Conservation (phyloP, 176 grass and related monocot species). For the Oryza coarctata region DNA sequence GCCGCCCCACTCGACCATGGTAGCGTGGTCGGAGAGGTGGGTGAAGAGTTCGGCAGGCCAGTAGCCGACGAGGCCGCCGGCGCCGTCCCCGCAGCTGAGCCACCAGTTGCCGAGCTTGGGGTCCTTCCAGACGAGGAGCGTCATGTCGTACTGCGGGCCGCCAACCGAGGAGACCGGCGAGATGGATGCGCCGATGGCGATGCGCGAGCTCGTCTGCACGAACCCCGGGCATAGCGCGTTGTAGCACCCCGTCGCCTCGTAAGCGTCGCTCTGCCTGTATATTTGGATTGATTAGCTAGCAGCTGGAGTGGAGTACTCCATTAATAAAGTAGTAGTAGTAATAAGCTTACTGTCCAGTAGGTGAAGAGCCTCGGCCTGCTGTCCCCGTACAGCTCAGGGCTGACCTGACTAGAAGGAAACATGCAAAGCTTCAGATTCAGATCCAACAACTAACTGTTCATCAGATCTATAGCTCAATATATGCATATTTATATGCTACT, state of each 20-base stretch:
- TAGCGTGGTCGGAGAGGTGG: slow-evolving; percentile 81
- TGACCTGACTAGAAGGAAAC: slow-evolving; percentile 99
- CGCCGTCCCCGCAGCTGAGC: slow-evolving; percentile 73
- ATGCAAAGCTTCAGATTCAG: slow-evolving; percentile 56
- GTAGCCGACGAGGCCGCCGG: slow-evolving; percentile 70
- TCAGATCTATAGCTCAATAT: too few relatives aligned
- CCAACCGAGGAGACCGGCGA: slow-evolving; percentile 59
- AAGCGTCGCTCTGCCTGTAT: slow-evolving; percentile 84
- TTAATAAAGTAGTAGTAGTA: too few relatives aligned
- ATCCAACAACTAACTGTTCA: too few relatives aligned
- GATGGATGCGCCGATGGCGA: slow-evolving; percentile 92
- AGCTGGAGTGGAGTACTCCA: too few relatives aligned
- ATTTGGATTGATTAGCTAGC: too few relatives aligned
- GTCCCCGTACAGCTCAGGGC: slow-evolving; percentile 98
- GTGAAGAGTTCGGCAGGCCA: slow-evolving; percentile 95
- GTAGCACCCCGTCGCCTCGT: slow-evolving; percentile 94
- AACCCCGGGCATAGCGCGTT: slow-evolving; percentile 89
- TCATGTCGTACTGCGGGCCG: slow-evolving; percentile 78
- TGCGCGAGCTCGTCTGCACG: slow-evolving; percentile 73
- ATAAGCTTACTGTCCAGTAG: slow-evolving; percentile 76
- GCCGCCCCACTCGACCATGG: slow-evolving; percentile 95
- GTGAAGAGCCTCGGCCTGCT: slow-evolving; percentile 92
- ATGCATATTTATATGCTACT: too few relatives aligned
- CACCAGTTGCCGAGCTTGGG: slow-evolving; percentile 95
- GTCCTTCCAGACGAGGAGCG: slow-evolving; percentile 99